These are phyloP conservation scores for Boletus bicolor DNA, from an alignment of 768 basidiomycete species.

Conservation along the genomic window DNA sequence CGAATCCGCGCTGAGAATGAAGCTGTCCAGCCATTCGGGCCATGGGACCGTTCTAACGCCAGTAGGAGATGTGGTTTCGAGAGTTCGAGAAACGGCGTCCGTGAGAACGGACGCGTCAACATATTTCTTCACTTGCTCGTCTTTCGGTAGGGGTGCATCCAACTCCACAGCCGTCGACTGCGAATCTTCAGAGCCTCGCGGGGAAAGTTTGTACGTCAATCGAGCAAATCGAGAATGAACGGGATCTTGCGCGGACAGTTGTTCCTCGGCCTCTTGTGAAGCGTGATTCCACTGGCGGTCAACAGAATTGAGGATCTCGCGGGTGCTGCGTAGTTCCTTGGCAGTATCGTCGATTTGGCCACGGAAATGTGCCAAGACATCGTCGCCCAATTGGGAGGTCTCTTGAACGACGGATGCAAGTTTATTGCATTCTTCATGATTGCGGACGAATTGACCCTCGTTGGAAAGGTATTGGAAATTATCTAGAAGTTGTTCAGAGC, in stretches of 20 bases:
- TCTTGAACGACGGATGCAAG: slow-evolving; percentile 49
- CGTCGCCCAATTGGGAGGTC: slow-evolving; percentile 42
- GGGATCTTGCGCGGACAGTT: slow-evolving; percentile 24
- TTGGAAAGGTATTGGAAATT: slow-evolving; percentile 52
- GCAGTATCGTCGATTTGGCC: slow-evolving; percentile 49
- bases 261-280: slow-evolving; percentile 43
- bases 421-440: slow-evolving; percentile 38
- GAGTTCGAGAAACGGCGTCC: slow-evolving; percentile 11
- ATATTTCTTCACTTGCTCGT: slow-evolving; percentile 16
- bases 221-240: slow-evolving; percentile 6
- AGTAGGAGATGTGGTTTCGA: slow-evolving; percentile 19
- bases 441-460: slow-evolving; percentile 36
- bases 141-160: slow-evolving; percentile 13
- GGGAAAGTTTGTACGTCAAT: slow-evolving; percentile 33
- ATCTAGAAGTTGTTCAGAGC: slow-evolving; percentile 48
- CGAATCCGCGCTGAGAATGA: slow-evolving; percentile 34
- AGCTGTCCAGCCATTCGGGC: slow-evolving; percentile 41
- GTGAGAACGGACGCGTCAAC: slow-evolving; percentile 21
- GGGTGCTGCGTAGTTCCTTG: slow-evolving; percentile 47
- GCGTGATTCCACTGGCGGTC: slow-evolving; percentile 44
- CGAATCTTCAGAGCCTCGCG: slow-evolving; percentile 68
- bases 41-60: slow-evolving; percentile 34
- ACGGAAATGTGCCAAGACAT: slow-evolving; percentile 50
- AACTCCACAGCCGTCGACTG: slow-evolving; percentile 48
- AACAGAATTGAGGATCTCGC: slow-evolving; percentile 43